Percentiles rank a stretch among this genome's conserved stretches.
Conservation (phyloP, 176 grass and related monocot species). For the Otatea glauca region DNA sequence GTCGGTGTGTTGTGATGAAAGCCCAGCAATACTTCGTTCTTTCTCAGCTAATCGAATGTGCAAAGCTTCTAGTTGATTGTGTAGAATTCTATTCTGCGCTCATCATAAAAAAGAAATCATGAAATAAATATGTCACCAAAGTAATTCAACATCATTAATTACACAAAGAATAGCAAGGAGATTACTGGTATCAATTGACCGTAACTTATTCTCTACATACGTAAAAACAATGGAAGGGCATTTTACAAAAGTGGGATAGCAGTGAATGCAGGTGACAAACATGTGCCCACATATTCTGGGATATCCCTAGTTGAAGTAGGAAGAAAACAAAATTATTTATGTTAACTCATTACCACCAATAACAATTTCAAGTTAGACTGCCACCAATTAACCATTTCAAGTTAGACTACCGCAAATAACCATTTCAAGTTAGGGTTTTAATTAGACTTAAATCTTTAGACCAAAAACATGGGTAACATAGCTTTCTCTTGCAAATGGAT, state of each 20-base stretch:
- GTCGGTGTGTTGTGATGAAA: slow-evolving; percentile 57
- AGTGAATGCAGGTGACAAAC: background rate
- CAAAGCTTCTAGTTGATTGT: slow-evolving; percentile 76
- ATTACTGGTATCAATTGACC: background rate
- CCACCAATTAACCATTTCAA: background rate
- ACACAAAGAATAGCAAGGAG: slow-evolving; percentile 4
- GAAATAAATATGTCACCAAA: slow-evolving; percentile 2
- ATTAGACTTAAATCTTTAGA: background rate
- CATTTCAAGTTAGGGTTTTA: background rate
- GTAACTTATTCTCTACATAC: background rate
- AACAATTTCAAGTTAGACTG: background rate
- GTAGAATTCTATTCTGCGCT: slow-evolving; percentile 90
- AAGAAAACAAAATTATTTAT: background rate
- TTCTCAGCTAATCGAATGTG: slow-evolving; percentile 91
- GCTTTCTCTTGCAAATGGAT: background rate
- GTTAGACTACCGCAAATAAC: background rate
- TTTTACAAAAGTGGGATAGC: background rate
- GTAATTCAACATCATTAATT: background rate
- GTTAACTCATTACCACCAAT: background rate
- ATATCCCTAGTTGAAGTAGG: background rate
- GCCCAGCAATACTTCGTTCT: slow-evolving; percentile 62
- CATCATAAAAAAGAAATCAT: slow-evolving; percentile 27
- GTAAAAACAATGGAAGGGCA: background rate
- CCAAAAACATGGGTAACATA: background rate
- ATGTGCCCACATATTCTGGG: background rate